Evolutionary conservation across 768 basidiomycete genomes (phyloP).

Genomic region (Agaricus subrufescens): DNA sequence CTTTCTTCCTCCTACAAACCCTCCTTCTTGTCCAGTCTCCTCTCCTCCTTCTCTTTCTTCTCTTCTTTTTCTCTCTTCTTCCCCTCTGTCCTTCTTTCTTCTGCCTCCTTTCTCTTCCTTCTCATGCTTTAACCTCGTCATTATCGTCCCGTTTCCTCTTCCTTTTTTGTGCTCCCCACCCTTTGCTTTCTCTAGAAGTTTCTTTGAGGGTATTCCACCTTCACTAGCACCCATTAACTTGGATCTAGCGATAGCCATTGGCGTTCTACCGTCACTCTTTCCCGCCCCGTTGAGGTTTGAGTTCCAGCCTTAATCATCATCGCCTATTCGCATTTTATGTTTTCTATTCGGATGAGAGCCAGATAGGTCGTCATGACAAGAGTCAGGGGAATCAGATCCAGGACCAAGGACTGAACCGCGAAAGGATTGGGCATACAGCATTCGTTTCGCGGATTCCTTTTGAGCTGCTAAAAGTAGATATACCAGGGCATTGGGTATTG

Average conservation of each 20-base stretch:
- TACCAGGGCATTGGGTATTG: conserved; percentile 14
- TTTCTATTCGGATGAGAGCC: neutral
- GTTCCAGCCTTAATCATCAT: conserved; percentile 2
- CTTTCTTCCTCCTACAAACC: neutral
- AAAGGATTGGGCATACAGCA: conserved; percentile 78
- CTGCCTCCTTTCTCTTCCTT: conserved; percentile 2
- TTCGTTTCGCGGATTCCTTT: conserved; percentile 69
- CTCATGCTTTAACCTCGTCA: neutral
- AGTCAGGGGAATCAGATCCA: conserved; percentile 19
- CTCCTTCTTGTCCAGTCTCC: neutral
- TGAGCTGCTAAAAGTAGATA: conserved; percentile 61
- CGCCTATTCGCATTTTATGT: conserved; percentile 16
- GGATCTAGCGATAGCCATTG: conserved; percentile 12
- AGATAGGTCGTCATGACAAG: neutral
- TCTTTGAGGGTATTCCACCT: neutral
- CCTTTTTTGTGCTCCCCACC: neutral
- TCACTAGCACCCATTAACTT: conserved; percentile 11
- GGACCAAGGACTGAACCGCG: conserved; percentile 67
- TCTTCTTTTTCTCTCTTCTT: conserved; percentile 14
- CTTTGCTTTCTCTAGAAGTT: neutral
- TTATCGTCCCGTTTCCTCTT: conserved; percentile 10
- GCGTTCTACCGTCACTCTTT: conserved; percentile 6
- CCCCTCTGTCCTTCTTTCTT: conserved; percentile 9
- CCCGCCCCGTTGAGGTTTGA: neutral
- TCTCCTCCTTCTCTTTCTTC: conserved; percentile 15